phyloP scores from a whole-genome alignment of 2,329 filamentous ascomycete genomes.

The Cylindrodendrum hubeiense region DNA sequence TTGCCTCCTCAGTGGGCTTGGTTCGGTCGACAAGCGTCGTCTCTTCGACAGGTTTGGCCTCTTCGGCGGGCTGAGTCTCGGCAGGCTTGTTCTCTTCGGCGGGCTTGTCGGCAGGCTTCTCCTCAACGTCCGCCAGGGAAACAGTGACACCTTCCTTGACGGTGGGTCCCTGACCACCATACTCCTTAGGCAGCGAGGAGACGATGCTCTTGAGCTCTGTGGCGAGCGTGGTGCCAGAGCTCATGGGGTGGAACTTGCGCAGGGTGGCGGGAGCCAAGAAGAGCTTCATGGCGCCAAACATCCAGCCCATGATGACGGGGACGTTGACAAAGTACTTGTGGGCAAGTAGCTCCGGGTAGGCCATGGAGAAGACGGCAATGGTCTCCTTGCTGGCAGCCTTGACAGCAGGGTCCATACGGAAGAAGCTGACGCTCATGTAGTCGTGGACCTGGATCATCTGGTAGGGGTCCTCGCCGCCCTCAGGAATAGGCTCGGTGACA shows the following conservation, averaged over 20 bases:
- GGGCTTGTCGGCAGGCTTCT: slow-evolving; percentile 33
- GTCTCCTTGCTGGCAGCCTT: slow-evolving; percentile 83
- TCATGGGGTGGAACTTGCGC: slow-evolving; percentile 84
- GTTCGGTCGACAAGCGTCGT: slow-evolving; percentile 4
- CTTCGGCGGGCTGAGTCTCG: slow-evolving; percentile 17
- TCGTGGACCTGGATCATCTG: slow-evolving; percentile 95
- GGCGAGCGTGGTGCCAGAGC: slow-evolving; percentile 77
- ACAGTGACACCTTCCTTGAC: slow-evolving; percentile 54
- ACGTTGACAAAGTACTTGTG: slow-evolving; percentile 98
- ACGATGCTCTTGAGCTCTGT: slow-evolving; percentile 70
- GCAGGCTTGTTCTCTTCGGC: slow-evolving; percentile 29
- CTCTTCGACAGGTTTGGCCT: slow-evolving; percentile 6
- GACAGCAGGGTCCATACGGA: slow-evolving; percentile 82
- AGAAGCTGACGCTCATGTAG: slow-evolving; percentile 88
- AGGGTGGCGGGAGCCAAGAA: slow-evolving; percentile 80
- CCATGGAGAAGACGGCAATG: slow-evolving; percentile 82
- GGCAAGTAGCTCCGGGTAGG: slow-evolving; percentile 86
- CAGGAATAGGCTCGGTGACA: slow-evolving; percentile 78
- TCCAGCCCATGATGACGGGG: slow-evolving; percentile 90
- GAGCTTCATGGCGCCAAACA: slow-evolving; percentile 81
- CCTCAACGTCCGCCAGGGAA: slow-evolving; percentile 35
- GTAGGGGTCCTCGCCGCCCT: slow-evolving; percentile 84
- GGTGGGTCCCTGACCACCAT: slow-evolving; percentile 78
- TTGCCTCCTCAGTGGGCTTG: not conserved
- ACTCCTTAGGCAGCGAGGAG: slow-evolving; percentile 76